phyloP scores from a whole-genome alignment of 2,329 filamentous ascomycete species.

The Fusarium veterinarium region DNA sequence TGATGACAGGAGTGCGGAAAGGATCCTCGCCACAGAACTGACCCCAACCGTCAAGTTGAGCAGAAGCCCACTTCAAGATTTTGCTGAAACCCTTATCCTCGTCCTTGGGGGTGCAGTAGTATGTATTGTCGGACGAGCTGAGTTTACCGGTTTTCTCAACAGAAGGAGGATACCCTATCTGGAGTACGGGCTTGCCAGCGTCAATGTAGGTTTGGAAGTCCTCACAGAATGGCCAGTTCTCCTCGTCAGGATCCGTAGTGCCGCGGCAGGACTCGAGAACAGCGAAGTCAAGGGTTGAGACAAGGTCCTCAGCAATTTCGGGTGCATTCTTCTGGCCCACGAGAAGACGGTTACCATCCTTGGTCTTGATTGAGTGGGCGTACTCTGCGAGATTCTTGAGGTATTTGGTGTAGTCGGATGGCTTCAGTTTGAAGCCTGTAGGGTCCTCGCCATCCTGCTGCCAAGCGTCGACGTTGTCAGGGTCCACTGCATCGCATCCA shows the following conservation, averaged over 20 bases:
- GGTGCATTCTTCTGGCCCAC: slow-evolving; percentile 52
- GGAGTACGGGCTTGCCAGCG: slow-evolving; percentile 48
- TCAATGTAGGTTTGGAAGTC: slow-evolving; percentile 47
- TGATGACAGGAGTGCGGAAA: slow-evolving; percentile 42
- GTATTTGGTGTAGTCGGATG: slow-evolving; percentile 46
- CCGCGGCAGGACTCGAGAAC: slow-evolving; percentile 52
- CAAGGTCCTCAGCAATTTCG: slow-evolving; percentile 42
- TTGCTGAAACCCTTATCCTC: slow-evolving; percentile 49
- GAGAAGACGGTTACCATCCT: slow-evolving; percentile 41
- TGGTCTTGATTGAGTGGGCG: slow-evolving; percentile 46
- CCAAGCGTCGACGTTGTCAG: slow-evolving; percentile 51
- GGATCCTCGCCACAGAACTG: slow-evolving; percentile 46
- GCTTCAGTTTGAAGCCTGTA: slow-evolving; percentile 46
- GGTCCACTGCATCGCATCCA: slow-evolving; percentile 51
- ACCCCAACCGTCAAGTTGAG: slow-evolving; percentile 49
- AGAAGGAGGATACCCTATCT: slow-evolving; percentile 51
- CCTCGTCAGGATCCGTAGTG: slow-evolving; percentile 30
- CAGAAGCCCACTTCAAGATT: slow-evolving; percentile 49
- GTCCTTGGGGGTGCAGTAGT: slow-evolving; percentile 41
- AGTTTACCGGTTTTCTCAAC: slow-evolving; percentile 39
- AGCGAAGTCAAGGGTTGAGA: slow-evolving; percentile 48
- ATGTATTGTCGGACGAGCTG: slow-evolving; percentile 40
- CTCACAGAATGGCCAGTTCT: slow-evolving; percentile 44
- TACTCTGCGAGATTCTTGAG: slow-evolving; percentile 45
- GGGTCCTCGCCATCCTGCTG: slow-evolving; percentile 42